Evolutionary conservation across 306 rosid species (phyloP).

Genomic region (Sophora flavescens): DNA sequence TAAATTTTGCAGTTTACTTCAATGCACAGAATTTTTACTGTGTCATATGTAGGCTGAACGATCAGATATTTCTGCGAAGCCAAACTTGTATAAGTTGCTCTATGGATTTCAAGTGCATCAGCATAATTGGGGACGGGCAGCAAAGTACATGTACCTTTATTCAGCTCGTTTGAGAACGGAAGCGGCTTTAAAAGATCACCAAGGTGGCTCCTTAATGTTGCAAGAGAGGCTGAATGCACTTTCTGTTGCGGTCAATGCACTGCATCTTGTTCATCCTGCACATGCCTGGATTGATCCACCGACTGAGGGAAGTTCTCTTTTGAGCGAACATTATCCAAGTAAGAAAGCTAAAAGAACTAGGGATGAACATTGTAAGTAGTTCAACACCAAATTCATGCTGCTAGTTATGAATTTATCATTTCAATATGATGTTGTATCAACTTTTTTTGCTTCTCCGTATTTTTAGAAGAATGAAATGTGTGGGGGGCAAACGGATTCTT

Average conservation of each 20-base stretch:
- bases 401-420: slow-evolving; percentile 29
- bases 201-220: slow-evolving; percentile 62
- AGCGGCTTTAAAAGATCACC: slow-evolving; percentile 66
- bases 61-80: slow-evolving; percentile 86
- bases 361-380: slow-evolving; percentile 68
- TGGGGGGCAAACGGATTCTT: neutral
- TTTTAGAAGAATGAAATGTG: slow-evolving; percentile 34
- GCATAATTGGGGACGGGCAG: slow-evolving; percentile 94
- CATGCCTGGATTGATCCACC: slow-evolving; percentile 85
- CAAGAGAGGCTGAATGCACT: slow-evolving; percentile 87
- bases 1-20: slow-evolving; percentile 40
- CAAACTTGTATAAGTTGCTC: slow-evolving; percentile 92
- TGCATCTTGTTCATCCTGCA: slow-evolving; percentile 90
- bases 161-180: slow-evolving; percentile 80
- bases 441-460: slow-evolving; percentile 15
- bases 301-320: slow-evolving; percentile 61
- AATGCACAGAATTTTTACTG: slow-evolving; percentile 36
- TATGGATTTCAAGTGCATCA: slow-evolving; percentile 89
- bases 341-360: slow-evolving; percentile 75
- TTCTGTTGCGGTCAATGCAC: slow-evolving; percentile 84
- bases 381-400: slow-evolving; percentile 22
- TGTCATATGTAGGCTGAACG: slow-evolving; percentile 78
- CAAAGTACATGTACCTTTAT: slow-evolving; percentile 80
- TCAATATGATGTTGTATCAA: slow-evolving; percentile 27
- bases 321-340: slow-evolving; percentile 65